phyloP scores from a whole-genome alignment of 2,329 filamentous ascomycete species.

The Nannizzia gypsea region DNA sequence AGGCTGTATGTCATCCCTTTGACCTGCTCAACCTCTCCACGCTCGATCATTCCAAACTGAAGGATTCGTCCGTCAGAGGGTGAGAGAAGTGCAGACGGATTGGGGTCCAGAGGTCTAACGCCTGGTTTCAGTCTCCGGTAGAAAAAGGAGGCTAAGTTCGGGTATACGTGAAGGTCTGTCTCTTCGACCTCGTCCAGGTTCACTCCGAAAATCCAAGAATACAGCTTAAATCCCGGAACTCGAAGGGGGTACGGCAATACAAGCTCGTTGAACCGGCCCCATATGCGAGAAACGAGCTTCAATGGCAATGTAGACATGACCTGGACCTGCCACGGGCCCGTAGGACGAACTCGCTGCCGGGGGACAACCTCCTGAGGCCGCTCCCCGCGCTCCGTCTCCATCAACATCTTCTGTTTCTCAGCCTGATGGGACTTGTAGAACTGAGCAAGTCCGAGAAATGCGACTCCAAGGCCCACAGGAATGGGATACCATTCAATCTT shows the following conservation, averaged over 20 bases:
- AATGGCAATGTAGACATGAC: constrained; percentile 87
- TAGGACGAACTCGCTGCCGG: constrained; percentile 57
- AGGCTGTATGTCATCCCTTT: constrained; percentile 98
- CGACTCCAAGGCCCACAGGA: constrained; percentile 73
- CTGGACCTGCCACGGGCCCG: constrained; percentile 85
- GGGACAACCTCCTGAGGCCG: constrained; percentile 30
- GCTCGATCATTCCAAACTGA: constrained; percentile 82
- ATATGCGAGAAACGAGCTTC: constrained; percentile 78
- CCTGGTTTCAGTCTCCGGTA: constrained; percentile 90
- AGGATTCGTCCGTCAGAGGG: constrained; percentile 84
- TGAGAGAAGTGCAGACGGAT: constrained; percentile 67
- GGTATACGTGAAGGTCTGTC: constrained; percentile 75
- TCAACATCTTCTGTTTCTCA: constrained; percentile 38
- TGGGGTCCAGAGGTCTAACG: constrained; percentile 68
- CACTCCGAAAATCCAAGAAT: constrained; percentile 84
- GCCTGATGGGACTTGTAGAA: constrained; percentile 59
- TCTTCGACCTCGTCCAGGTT: constrained; percentile 78
- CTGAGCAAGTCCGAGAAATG: constrained; percentile 69
- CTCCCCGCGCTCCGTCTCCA: constrained; percentile 35
- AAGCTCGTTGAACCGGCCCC: constrained; percentile 85
- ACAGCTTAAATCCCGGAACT: constrained; percentile 81
- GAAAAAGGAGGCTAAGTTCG: constrained; percentile 93
- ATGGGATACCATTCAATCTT: constrained; percentile 83
- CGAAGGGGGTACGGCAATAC: constrained; percentile 78
- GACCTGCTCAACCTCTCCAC: constrained; percentile 93